These are phyloP conservation scores for Kodamaea derodonti DNA, from an alignment of 1,139 yeast genomes.

Conservation along the genomic window DNA sequence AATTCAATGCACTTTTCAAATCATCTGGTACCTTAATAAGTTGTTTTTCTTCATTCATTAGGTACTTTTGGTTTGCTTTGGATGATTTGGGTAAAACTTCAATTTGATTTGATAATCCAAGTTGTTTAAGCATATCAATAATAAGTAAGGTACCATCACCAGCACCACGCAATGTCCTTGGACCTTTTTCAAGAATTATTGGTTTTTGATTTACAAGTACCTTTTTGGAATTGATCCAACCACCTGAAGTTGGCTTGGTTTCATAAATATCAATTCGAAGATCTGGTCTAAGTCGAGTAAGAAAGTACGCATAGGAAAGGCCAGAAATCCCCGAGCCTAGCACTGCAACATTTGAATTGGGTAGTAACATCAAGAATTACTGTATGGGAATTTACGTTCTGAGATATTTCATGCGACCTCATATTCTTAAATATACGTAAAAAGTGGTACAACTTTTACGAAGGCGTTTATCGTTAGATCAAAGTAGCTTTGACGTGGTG, in stretches of 20 bases:
- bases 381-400: no score
- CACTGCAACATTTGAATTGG: slow-evolving; percentile 48
- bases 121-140: slow-evolving; percentile 50
- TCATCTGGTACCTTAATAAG: slow-evolving; percentile 56
- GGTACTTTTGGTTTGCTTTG: slow-evolving; percentile 58
- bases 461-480: no score
- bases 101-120: slow-evolving; percentile 40
- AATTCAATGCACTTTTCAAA: slow-evolving; percentile 31
- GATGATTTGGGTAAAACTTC: slow-evolving; percentile 47
- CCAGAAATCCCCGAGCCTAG: slow-evolving; percentile 92
- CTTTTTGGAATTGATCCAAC: slow-evolving; percentile 63
- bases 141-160: slow-evolving; percentile 62
- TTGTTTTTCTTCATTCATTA: slow-evolving; percentile 36
- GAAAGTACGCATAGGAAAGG: slow-evolving; percentile 69
- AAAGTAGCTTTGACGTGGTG: no score
- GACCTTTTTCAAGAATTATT: slow-evolving; percentile 62
- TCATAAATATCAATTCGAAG: slow-evolving; percentile 63
- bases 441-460: no score
- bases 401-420: no score
- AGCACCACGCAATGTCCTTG: slow-evolving; percentile 69
- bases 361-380: slow-evolving; percentile 4
- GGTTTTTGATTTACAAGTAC: slow-evolving; percentile 7
- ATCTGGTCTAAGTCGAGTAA: slow-evolving; percentile 69
- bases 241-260: slow-evolving; percentile 55
- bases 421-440: no score